Evolutionary conservation across 306 rosid genomes (phyloP).

Genomic region (Quillaja saponaria): DNA sequence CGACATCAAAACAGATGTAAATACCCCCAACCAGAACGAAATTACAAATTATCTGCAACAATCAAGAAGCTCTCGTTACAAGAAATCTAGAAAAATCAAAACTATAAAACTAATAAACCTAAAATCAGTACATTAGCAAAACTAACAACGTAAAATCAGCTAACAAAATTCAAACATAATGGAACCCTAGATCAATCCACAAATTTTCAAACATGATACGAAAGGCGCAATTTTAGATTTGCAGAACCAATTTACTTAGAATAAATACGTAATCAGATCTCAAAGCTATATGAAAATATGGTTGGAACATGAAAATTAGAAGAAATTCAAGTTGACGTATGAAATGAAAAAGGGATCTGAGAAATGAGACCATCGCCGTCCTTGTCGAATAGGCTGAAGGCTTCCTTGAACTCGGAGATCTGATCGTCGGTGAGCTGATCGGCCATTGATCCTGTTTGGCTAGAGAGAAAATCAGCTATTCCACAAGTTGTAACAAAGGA

Average conservation of each 20-base stretch:
- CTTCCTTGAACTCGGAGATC: constrained; percentile 87
- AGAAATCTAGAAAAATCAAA: not conserved
- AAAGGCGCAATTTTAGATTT: not conserved
- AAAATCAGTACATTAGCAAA: not conserved
- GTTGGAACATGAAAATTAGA: not conserved
- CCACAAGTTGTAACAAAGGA: not conserved
- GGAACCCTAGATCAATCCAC: constrained; percentile 35
- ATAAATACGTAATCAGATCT: constrained; percentile 30
- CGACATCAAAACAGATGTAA: too few species aligned
- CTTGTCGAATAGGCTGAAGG: constrained; percentile 84
- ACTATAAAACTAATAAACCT: constrained; percentile 1
- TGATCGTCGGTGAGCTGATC: constrained; percentile 85
- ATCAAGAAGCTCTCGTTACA: too few species aligned
- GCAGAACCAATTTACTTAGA: not conserved
- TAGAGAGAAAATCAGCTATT: constrained; percentile 17
- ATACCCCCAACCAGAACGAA: too few species aligned
- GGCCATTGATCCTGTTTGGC: constrained; percentile 54
- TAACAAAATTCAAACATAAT: constrained; percentile 28
- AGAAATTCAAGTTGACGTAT: not conserved
- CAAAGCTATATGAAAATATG: not conserved
- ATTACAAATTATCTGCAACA: too few species aligned
- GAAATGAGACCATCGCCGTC: constrained; percentile 75
- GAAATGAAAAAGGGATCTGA: constrained; percentile 41
- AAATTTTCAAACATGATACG: constrained; percentile 19
- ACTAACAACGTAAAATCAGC: constrained; percentile 7